Evolutionary conservation across 352 stramenopile species (phyloP).

Genomic region (Globisporangium echinulatum): DNA sequence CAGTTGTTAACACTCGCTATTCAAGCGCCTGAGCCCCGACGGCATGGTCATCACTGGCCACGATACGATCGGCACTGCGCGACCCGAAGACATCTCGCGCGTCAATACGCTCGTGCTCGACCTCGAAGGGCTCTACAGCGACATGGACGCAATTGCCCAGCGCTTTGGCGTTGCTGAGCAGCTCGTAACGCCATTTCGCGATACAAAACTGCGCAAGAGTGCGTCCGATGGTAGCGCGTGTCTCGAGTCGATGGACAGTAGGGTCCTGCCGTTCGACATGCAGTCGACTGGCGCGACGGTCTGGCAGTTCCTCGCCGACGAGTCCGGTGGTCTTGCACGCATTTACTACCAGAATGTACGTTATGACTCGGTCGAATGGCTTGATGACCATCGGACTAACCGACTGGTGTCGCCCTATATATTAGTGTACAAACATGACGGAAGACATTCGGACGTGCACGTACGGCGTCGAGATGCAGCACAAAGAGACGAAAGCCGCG

Average conservation of each 20-base stretch:
- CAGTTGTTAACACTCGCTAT: background rate
- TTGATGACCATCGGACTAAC: too few relatives aligned
- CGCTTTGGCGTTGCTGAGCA: conserved; percentile 8
- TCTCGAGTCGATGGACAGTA: conserved; percentile 11
- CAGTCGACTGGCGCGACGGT: conserved; percentile 8
- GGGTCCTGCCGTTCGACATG: conserved; percentile 14
- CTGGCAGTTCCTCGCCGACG: conserved; percentile 13
- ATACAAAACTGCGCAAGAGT: conserved; percentile 8
- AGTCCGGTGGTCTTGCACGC: conserved; percentile 3
- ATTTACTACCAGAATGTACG: conserved; percentile 14
- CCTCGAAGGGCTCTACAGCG: conserved; percentile 10
- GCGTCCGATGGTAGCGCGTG: background rate
- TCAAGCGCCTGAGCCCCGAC: conserved; percentile 6
- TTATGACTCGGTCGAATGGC: background rate
- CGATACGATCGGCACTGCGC: background rate
- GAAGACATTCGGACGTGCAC: conserved; percentile 11
- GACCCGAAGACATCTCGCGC: conserved; percentile 4
- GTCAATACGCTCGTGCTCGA: conserved; percentile 13
- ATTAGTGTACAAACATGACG: conserved; percentile 13
- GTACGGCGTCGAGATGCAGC: conserved; percentile 12
- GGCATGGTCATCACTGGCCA: conserved; percentile 11
- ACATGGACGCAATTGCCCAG: conserved; percentile 4
- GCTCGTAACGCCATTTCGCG: conserved; percentile 6
- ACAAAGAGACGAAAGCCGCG: conserved; percentile 11
- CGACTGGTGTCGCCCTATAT: background rate